Evolutionary conservation across 208 protist species (phyloP), one percentile per base, ranked within the genome.

Genomic region (Leishmania amazonensis): DNA sequence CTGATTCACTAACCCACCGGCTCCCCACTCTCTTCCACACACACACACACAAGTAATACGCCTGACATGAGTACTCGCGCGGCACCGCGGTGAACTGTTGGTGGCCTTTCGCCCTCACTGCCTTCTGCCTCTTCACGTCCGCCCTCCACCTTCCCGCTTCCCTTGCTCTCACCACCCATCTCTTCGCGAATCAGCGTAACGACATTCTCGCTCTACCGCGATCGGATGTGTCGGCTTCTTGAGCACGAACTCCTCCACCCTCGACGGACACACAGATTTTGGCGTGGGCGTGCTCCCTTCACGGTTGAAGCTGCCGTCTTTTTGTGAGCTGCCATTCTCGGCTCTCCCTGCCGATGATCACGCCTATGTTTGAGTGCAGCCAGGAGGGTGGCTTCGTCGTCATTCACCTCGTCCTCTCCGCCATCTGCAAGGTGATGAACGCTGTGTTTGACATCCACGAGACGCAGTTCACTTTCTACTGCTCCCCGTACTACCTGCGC

Each of bases 401-500:
- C 42, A 91, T 97, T 42, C 84, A 85, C 8, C 90, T 98, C 45
- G 85, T 83, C 3, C 90, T 98, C 42, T 93, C 89, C 0, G 85
- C 89, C 21, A 87, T 96, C 49, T 96, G 94, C 81, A 97, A 97
- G 75, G 90, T 94, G 42, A 87, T 87, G 64, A 88, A 87, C 45
- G 92, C 95, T 40, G 85, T 89, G 71, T 98, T 98, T 75, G 88
- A 92, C 74, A 97, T 98, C 75, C 73, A 88, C 35, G 89, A 83
- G 13, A 90, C 86, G 13, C 89, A 96, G 73, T 98, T 98, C 77
- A 97, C 93, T 4, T 98, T 98, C 78, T 89, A 96, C 85, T 96
- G 93, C 75, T 83, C 85, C 9, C 96, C 96, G 11, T 98, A 98
- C 82, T 98, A 98, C 70, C 87, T 98, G 24, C 87, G 95, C 28